Evolutionary conservation across 2,329 filamentous ascomycete species (phyloP), one percentile per base, ranked within the genome.

Genomic region (Xylaria digitata): DNA sequence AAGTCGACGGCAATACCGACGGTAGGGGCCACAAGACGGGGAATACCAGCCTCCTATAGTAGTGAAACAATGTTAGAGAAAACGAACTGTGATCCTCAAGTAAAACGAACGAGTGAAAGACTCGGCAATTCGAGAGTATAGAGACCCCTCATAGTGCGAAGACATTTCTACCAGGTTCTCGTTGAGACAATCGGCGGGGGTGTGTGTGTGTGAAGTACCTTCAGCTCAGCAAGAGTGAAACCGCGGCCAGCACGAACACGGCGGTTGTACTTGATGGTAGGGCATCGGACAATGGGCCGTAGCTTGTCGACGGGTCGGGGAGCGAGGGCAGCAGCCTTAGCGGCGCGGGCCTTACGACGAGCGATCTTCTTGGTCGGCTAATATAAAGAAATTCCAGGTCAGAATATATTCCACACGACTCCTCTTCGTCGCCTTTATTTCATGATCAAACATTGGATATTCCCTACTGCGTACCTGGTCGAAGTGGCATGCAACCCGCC

Each of bases 231-330:
- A 76, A 98, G 88, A 78, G 95, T 93, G 92, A 99, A 99, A 83
- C 96, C 96, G 88, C 96, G 94, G 84, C 96, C 96, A 81, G 93
- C 90, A 82, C 96, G 92, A 81, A 96, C 92, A 82, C 94, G 94
- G 82, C 96, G 94, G 93, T 99, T 99, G 90, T 99, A 97, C 89
- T 96, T 97, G 88, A 97, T 85, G 79, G 93, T 95, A 81, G 96
- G 95, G 91, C 95, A 98, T 87, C 94, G 92, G 78, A 99, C 95
- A 84, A 98, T 86, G 76, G 96, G 96, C 82, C 94, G 91, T 82
- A 99, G 89, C 85, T 93, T 94, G 89, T 99, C 96, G 84, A 97
- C 92, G 77, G 96, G 96, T 79, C 96, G 94, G 81, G 96, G 96
- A 81, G 96, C 96, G 80, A 98, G 87, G 80, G 93, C 91, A 78